Evolutionary conservation across 192 early-diverging fungal genomes (phyloP), one percentile per base, ranked within the genome.

Genomic region (Coemansia sp.): DNA sequence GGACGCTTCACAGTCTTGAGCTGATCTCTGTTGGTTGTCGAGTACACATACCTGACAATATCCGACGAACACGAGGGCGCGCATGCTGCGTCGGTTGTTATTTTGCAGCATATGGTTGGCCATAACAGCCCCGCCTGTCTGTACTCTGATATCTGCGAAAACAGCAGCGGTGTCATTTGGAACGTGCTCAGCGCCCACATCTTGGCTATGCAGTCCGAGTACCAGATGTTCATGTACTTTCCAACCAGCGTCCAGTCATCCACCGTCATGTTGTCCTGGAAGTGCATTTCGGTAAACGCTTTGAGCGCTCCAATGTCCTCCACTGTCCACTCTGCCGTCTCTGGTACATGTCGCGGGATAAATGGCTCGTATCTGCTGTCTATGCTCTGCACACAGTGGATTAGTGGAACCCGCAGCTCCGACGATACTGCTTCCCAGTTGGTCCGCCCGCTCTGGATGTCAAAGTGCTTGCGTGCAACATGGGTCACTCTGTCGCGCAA

Each of bases 201-300:
- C 56, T 76, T 82, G 48, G 67, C 64, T 9, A 82, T 76, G 26
- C 79, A 82, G 62, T 76, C 65, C 1, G 65, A 71, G 59, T 73
- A 73, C 21, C 45, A 21, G 4, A 82, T 73, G 51, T 82, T 82
- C 67, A 82, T 82, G 56, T 73, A 82, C 22, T 71, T 76, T 16
- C 79, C 79, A 6, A 62, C 63, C 19, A 82, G 60, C 32, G 59
- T 55, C 79, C 79, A 82, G 68, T 82, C 79, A n/a, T 73, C 62
- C 7, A 73, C 61, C 1, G 63, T 65, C 73, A 76, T 76, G 8
- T 61, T 21, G 39, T 66, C 26, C 26, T 47, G 64, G 36, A 82
- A 82, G 26, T 82, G 22, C 32, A 26, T 37, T 41, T 82, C 71
- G 9, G 71, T 82, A 51, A 76, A 82, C 45, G 12, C 19, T 54